Evolutionary conservation across 768 basidiomycete species (phyloP).

Genomic region (Peribolospora kevripleyi): DNA sequence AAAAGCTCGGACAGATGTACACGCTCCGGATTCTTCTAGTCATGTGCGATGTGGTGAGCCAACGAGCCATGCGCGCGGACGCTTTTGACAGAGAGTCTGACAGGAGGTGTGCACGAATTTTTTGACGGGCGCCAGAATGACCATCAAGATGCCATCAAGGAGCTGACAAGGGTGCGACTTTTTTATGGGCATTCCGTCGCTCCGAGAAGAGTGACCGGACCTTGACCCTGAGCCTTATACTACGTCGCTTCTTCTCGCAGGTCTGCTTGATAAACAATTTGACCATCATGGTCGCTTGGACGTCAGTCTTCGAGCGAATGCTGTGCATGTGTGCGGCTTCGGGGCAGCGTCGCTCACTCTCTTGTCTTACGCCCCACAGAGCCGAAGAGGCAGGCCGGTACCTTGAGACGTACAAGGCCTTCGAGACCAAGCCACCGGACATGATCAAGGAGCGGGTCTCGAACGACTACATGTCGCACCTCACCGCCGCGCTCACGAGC

Average conservation of each 20-base stretch:
- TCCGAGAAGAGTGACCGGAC: too few species aligned
- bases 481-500: constrained; percentile 59
- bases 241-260: constrained; percentile 3
- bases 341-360: background rate
- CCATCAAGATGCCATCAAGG: constrained; percentile 71
- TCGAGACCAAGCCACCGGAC: constrained; percentile 76
- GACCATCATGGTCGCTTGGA: constrained; percentile 79
- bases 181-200: background rate
- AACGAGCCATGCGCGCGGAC: background rate
- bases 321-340: background rate
- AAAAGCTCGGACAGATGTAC: constrained; percentile 57
- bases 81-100: too few species aligned
- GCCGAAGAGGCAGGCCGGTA: constrained; percentile 81
- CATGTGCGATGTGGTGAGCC: constrained; percentile 67
- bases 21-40: constrained; percentile 64
- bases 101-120: background rate
- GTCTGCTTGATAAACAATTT: constrained; percentile 70
- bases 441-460: constrained; percentile 85
- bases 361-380: constrained; percentile 22
- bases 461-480: constrained; percentile 57
- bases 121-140: constrained; percentile 35
- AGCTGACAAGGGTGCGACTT: constrained; percentile 51
- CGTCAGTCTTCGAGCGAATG: constrained; percentile 27
- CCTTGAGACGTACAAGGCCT: constrained; percentile 70
- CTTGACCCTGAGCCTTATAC: background rate